phyloP scores from a whole-genome alignment of 495 filamentous ascomycete species.

The Aspergillus sclerotiicarbonarius region DNA sequence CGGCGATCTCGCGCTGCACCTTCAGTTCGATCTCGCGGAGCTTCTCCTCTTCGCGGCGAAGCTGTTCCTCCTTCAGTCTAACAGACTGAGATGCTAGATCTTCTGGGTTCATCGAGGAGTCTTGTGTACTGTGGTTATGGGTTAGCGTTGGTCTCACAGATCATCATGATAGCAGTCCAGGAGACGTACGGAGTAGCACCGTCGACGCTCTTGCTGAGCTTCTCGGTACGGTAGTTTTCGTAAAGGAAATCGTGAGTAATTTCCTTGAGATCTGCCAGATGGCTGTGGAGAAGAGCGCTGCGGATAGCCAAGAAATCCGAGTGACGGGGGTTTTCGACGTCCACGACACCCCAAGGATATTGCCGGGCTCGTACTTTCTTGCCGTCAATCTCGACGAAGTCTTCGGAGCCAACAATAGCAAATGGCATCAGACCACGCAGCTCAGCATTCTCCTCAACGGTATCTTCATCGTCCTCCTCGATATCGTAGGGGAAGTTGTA shows the following conservation, averaged over 20 bases:
- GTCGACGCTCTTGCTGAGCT: constrained; percentile 98
- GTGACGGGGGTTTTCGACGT: constrained; percentile 98
- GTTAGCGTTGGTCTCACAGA: constrained; percentile 29
- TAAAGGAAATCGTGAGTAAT: constrained; percentile 99
- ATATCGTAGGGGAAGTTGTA: constrained; percentile 99
- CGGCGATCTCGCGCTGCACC: constrained; percentile 98
- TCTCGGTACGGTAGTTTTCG: constrained; percentile 99
- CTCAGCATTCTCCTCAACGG: constrained; percentile 98
- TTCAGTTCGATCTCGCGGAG: constrained; percentile 98
- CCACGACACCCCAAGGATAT: constrained; percentile 98
- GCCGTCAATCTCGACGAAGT: constrained; percentile 88
- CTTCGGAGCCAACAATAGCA: constrained; percentile 95
- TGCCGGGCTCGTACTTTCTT: constrained; percentile 90
- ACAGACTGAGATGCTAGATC: constrained; percentile 95
- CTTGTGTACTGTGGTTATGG: constrained; percentile 38
- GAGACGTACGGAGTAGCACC: constrained; percentile 78
- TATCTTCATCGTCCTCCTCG: constrained; percentile 99
- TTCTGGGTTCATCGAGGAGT: constrained; percentile 96
- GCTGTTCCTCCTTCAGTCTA: constrained; percentile 97
- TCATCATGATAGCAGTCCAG: constrained; percentile 2
- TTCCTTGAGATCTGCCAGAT: constrained; percentile 96
- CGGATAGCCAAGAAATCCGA: constrained; percentile 97
- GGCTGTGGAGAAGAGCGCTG: constrained; percentile 92
- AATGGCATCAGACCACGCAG: constrained; percentile 97
- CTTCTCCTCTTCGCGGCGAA: constrained; percentile 98